Conservation (phyloP, 225 moss, liverwort and hornwort species). For the Physcomitrellopsis africana region DNA sequence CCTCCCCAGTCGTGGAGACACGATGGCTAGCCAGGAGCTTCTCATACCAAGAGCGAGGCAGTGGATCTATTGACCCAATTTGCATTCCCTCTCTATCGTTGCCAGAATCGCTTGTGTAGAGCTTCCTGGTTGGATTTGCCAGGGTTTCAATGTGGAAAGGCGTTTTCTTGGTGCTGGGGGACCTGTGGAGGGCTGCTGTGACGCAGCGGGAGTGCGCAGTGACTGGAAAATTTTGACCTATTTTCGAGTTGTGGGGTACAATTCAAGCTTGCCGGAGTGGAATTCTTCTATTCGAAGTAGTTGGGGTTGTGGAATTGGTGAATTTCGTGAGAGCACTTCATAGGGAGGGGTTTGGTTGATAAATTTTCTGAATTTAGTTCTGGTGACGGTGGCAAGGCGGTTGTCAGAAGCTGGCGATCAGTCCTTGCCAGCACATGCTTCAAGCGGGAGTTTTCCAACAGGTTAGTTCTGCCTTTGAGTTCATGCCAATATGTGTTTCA, state of each 20-base stretch:
- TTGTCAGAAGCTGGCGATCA: constrained; percentile 25
- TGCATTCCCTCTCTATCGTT: too few relatives aligned
- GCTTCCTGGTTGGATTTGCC: too few relatives aligned
- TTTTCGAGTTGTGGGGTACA: constrained; percentile 4
- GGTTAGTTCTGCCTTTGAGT: constrained; percentile 30
- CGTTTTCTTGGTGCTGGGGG: too few relatives aligned
- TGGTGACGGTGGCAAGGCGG: background rate
- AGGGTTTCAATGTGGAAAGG: too few relatives aligned
- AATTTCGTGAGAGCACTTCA: background rate
- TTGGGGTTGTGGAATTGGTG: background rate
- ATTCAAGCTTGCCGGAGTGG: background rate
- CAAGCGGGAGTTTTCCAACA: constrained; percentile 18
- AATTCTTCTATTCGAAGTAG: background rate
- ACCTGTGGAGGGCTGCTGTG: background rate
- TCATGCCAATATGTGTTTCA: background rate
- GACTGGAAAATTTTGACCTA: constrained; percentile 25
- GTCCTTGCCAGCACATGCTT: constrained; percentile 19
- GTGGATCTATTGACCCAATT: too few relatives aligned
- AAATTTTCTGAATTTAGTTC: constrained; percentile 1
- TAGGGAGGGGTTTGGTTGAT: background rate
- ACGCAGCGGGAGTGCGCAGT: background rate
- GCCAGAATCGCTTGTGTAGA: too few relatives aligned
- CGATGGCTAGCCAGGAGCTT: too few relatives aligned
- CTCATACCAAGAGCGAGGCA: too few relatives aligned
- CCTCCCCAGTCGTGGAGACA: too few relatives aligned